Evolutionary conservation across 2,329 filamentous ascomycete species (phyloP).

Genomic region (Cryoendolithus antarcticus): DNA sequence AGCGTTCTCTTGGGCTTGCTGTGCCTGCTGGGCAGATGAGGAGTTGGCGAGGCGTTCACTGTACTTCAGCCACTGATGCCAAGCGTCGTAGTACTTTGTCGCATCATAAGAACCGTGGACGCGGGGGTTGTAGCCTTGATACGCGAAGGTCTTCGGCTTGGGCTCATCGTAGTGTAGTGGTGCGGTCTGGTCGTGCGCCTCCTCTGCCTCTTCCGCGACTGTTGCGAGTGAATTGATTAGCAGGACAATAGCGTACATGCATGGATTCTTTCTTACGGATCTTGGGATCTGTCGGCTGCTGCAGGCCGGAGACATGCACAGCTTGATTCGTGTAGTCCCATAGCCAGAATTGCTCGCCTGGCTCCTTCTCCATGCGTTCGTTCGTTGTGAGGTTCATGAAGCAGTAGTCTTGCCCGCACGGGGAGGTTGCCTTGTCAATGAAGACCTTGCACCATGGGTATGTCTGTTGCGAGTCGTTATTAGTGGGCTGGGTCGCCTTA

Average conservation of each 20-base stretch:
- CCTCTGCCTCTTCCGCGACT: conserved; percentile 3
- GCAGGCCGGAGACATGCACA: conserved; percentile 15
- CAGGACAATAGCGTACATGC: not conserved
- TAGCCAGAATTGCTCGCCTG: conserved; percentile 20
- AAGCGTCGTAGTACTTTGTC: conserved; percentile 64
- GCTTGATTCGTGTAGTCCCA: conserved; percentile 13
- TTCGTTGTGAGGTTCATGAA: conserved; percentile 17
- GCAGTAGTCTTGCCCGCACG: conserved; percentile 12
- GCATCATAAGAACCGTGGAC: conserved; percentile 96
- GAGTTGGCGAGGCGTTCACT: conserved; percentile 14
- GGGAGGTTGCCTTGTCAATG: not conserved
- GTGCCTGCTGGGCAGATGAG: conserved; percentile 26
- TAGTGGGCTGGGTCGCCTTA: not conserved
- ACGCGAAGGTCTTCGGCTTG: conserved; percentile 1
- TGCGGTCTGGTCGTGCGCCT: conserved; percentile 22
- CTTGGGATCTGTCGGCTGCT: conserved; percentile 9
- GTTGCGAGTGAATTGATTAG: not conserved
- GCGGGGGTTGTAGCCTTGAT: conserved; percentile 74
- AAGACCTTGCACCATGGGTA: conserved; percentile 13
- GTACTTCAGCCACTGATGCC: conserved; percentile 14
- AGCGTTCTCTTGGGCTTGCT: conserved; percentile 15
- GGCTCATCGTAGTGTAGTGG: conserved; percentile 44
- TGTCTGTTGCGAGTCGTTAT: conserved; percentile 2
- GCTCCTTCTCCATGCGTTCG: conserved; percentile 17
- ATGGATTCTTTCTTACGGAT: not conserved